phyloP scores from a whole-genome alignment of 257 asterid species.

The Echites panduratus region DNA sequence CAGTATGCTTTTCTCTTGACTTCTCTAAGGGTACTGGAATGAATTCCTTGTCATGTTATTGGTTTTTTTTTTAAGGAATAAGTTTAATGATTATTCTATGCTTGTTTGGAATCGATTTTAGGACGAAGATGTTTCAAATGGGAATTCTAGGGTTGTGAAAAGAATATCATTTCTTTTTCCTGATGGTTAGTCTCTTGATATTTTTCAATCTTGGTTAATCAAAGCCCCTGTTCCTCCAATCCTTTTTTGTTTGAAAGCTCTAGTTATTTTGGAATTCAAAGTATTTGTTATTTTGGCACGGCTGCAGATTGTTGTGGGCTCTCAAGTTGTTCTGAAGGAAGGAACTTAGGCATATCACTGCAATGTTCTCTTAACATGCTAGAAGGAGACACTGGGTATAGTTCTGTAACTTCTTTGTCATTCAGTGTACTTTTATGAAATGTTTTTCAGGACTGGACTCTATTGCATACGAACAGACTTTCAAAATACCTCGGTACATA shows the following conservation, averaged over 20 bases:
- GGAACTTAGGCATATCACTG: slow-evolving; percentile 52
- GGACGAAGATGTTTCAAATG: slow-evolving; percentile 46
- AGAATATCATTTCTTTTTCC: slow-evolving; percentile 70
- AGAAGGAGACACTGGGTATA: slow-evolving; percentile 95
- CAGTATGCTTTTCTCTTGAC: slow-evolving; percentile 50
- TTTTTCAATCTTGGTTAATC: background rate
- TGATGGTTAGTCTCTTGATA: slow-evolving; percentile 30
- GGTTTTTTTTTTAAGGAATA: background rate
- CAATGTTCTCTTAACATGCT: slow-evolving; percentile 87
- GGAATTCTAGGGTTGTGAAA: slow-evolving; percentile 57
- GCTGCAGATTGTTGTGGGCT: slow-evolving; percentile 35
- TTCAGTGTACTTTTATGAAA: background rate
- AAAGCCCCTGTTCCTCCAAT: background rate
- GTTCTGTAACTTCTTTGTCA: background rate
- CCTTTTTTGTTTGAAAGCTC: slow-evolving; percentile 3
- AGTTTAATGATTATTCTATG: background rate
- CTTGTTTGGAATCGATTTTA: slow-evolving; percentile 18
- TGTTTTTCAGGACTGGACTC: background rate
- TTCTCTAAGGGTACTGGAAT: slow-evolving; percentile 41
- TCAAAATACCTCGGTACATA: background rate
- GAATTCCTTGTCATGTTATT: background rate
- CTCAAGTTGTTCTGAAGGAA: slow-evolving; percentile 32
- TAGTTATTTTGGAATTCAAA: slow-evolving; percentile 1
- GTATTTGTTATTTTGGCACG: slow-evolving; percentile 9
- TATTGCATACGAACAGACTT: background rate